Percentiles rank a stretch among this genome's conserved stretches.
These are phyloP conservation scores for Xylariaceae sp. DNA, from an alignment of 2,329 filamentous ascomycete genomes.

Conservation along the genomic window DNA sequence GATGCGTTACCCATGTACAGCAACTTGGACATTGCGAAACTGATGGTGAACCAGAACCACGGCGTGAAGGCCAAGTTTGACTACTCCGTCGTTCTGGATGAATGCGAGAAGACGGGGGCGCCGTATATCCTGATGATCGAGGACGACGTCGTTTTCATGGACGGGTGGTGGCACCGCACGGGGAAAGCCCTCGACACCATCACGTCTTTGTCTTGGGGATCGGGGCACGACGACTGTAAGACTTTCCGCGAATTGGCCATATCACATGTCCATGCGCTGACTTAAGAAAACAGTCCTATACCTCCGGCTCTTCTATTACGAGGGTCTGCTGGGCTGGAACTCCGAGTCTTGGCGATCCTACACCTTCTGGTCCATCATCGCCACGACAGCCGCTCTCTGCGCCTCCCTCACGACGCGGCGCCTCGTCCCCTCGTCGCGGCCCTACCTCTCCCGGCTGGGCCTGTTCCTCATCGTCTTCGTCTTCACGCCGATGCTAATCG, in stretches of 20 bases:
- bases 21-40: slow-evolving; percentile 10
- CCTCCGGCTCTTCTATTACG: slow-evolving; percentile 28
- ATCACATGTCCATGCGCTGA: slow-evolving; percentile 3
- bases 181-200: slow-evolving; percentile 16
- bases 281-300: slow-evolving; percentile 22
- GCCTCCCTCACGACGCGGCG: slow-evolving; percentile 4
- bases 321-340: slow-evolving; percentile 28
- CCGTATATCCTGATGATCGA: slow-evolving; percentile 24
- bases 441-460: slow-evolving; percentile 10
- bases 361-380: slow-evolving; percentile 11
- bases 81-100: slow-evolving; percentile 23
- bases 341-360: slow-evolving; percentile 24
- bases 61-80: slow-evolving; percentile 21
- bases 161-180: slow-evolving; percentile 24
- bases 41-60: slow-evolving; percentile 11
- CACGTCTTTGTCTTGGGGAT: slow-evolving; percentile 15
- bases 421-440: slow-evolving; percentile 13
- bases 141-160: slow-evolving; percentile 27
- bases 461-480: slow-evolving; percentile 16
- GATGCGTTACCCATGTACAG: slow-evolving; percentile 21
- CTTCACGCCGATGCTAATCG: slow-evolving; percentile 22
- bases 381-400: not conserved
- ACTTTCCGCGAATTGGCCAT: too few relatives aligned
- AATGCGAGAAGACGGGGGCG: slow-evolving; percentile 20
- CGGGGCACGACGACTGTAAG: slow-evolving; percentile 18